Base-by-base conservation (phyloP, 495 filamentous ascomycete genomes). In the Ramalina intermedia region DNA sequence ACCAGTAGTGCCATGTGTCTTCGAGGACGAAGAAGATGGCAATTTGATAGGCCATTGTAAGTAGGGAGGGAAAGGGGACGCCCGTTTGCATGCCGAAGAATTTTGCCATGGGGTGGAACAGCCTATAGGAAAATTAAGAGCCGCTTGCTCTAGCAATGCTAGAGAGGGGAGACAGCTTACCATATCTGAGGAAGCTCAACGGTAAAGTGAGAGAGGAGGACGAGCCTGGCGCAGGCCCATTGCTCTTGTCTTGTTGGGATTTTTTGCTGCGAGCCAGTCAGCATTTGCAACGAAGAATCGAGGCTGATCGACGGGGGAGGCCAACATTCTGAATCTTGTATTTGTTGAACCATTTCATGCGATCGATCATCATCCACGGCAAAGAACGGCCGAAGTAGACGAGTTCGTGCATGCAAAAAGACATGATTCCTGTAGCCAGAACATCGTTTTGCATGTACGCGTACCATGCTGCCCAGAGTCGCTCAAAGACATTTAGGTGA, bases 1-100 rank as follows among this genome's bases (percentile, higher is more conserved):
- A 80, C 78, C 90, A 98, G 72, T 98, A 98, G 63, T 98, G 91
- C 93, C 93, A 98, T 43, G 93, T 74, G 66, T 98, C 91, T 64
- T 98, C 91, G 58, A 96, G 62, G 38, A 96, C 76, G 65, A 98
- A 98, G 74, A 98, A 95, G 59, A 96, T 71, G 36, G 81, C 76
- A 50, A 98, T 94, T 50, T 98, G 91, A 57, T 83, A 82, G 44
- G 83, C 84, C 74, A 98, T 98, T 48, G 78, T 93, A 62, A 76
- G 80, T 55, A 84, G 49, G 8, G 78, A 66, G 9, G 91, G 91
- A 73, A 98, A 98, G 7, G 93, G 91, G 42, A 96, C 83, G 42
- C 81, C 78, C 49, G 85, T 95, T 17, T 78, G 72, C 61, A 98
- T 81, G 56, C 93, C 93, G 63, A 87, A 87, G 64, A 77, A 93